Evolutionary conservation across 2,329 filamentous ascomycete genomes (phyloP), one percentile per base, ranked within the genome.

Genomic region (Aspergillus fumigatiaffinis): DNA sequence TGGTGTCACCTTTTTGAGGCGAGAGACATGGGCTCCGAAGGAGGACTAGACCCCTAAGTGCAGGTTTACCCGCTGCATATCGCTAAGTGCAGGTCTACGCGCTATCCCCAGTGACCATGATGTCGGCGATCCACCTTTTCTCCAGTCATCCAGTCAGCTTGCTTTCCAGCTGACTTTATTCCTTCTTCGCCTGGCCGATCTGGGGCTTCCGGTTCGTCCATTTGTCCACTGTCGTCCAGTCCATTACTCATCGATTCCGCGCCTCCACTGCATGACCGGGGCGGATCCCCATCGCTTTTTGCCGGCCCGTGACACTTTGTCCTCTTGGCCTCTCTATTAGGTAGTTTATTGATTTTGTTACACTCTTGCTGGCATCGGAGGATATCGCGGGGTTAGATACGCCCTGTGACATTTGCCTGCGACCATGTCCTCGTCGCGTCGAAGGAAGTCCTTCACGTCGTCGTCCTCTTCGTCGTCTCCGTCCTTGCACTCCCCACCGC

Each of bases 31-130:
- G n/a, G 20, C 46, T 21, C 46, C 50, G 50, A 26, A 48, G n/a
- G 28, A 54, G 49, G 54, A 50, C 61, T 59, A 54, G 55, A 59
- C 60, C 58, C 57, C 63, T 63, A 67, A 66, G 59, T 59, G 63
- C 63, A 66, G 56, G 63, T 65, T 53, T 55, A 60, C 32, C 48
- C 58, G 57, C 53, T 42, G 35, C 60, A 69, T 65, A 60, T 68
- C 70, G 62, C 68, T 73, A 72, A 73, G 71, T 69, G 71, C 71
- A 70, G 66, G 70, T 67, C 58, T 62, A 63, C 60, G 60, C 58
- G 64, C 49, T 63, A 65, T 14, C 10, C 28, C 28, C 41, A 44
- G 12, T 35, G 23, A 46, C 46, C 51, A 56, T 53, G 53, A 50
- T 50, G 49, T 47, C 53, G 38, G 52, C 28, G 47, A 56, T 51